Percentiles rank a stretch among this genome's conserved stretches.
These are phyloP conservation scores for Pleomassaria siparia DNA, from an alignment of 2,329 filamentous ascomycete genomes.

Conservation along the genomic window DNA sequence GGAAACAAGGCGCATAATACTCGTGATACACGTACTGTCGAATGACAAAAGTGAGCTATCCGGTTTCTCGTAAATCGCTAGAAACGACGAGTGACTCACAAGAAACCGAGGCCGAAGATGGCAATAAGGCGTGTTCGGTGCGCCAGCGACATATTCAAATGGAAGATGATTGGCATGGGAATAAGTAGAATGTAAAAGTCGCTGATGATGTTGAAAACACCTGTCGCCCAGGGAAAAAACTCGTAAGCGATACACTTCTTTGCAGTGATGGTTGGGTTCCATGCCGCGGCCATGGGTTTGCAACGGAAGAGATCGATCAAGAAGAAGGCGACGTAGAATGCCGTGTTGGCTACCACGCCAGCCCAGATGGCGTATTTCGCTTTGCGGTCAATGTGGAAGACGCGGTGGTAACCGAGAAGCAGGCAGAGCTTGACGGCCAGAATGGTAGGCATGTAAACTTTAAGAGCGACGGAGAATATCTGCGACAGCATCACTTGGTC, in stretches of 20 bases:
- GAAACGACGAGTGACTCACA: neutral
- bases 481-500: no score
- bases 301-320: constrained; percentile 2
- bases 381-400: neutral
- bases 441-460: neutral
- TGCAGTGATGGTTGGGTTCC: neutral
- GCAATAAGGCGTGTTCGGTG: neutral
- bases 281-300: neutral
- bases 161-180: constrained; percentile 2
- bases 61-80: neutral
- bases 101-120: constrained; percentile 5
- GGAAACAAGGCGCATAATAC: constrained; percentile 5
- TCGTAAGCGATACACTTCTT: neutral
- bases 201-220: constrained; percentile 4
- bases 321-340: constrained; percentile 4
- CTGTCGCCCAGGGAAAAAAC: constrained; percentile 2
- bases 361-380: neutral
- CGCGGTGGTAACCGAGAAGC: neutral
- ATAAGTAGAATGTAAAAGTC: constrained; percentile 2
- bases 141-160: neutral
- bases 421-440: neutral
- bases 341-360: neutral
- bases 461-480: no score
- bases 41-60: no score
- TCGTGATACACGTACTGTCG: constrained; percentile 2